These are phyloP conservation scores for Cucurbita ficifolia DNA, from an alignment of 306 rosid genomes.

Conservation along the genomic window DNA sequence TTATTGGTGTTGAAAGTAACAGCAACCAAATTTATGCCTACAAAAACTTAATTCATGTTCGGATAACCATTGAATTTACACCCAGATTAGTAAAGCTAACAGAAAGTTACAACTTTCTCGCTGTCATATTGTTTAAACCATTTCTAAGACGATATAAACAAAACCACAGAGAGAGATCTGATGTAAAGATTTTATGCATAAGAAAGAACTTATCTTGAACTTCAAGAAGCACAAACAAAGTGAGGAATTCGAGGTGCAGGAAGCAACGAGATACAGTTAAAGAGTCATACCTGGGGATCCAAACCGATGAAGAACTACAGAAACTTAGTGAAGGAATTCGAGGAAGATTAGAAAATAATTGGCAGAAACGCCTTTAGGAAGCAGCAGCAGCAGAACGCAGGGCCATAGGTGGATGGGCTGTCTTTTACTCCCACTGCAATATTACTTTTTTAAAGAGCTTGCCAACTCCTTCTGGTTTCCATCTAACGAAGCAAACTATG, in stretches of 20 bases:
- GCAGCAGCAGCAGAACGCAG: conserved; percentile 21
- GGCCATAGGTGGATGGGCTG: conserved; percentile 27
- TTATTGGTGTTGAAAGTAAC: background rate
- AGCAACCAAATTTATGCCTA: background rate
- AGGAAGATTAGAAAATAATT: conserved; percentile 13
- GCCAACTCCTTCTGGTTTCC: conserved; percentile 69
- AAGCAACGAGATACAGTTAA: background rate
- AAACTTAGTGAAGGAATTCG: conserved; percentile 17
- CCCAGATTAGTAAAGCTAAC: background rate
- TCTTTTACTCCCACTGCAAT: conserved; percentile 17
- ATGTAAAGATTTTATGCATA: background rate
- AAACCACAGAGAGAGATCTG: background rate
- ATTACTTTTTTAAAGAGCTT: conserved; percentile 21
- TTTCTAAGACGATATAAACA: background rate
- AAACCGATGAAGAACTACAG: conserved; percentile 13
- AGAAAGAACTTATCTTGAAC: background rate
- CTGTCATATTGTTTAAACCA: background rate
- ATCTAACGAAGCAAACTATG: conserved; percentile 47
- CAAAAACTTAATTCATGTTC: background rate
- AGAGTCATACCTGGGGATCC: conserved; percentile 3
- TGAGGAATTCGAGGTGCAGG: background rate
- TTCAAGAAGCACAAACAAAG: background rate
- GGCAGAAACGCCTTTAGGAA: conserved; percentile 6
- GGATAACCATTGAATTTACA: background rate
- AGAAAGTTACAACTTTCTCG: background rate